Evolutionary conservation across 2,329 filamentous ascomycete genomes (phyloP).

Genomic region (Scleromitrula shiraiana): DNA sequence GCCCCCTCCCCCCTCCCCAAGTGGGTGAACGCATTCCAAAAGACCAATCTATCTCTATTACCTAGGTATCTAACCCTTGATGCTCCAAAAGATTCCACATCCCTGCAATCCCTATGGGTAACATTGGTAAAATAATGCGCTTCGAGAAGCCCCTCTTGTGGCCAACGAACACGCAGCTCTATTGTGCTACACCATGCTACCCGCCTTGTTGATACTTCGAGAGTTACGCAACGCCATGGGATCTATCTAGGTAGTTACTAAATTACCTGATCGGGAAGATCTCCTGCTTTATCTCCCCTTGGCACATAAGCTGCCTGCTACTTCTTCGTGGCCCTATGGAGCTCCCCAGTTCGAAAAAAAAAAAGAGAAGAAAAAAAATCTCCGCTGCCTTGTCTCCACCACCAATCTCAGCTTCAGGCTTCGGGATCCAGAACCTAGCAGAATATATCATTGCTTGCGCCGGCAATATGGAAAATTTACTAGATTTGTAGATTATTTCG

Average conservation of each 20-base stretch:
- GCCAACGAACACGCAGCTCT: slow-evolving; percentile 1
- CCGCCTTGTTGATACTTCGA: background rate
- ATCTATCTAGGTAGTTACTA: background rate
- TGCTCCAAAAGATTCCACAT: background rate
- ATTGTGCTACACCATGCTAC: background rate
- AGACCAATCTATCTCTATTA: too few relatives aligned
- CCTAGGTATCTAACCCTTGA: too few relatives aligned
- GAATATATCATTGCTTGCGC: slow-evolving; percentile 11
- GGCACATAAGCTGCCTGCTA: slow-evolving; percentile 9
- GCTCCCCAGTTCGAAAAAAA: background rate
- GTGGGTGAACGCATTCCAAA: background rate
- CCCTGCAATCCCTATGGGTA: slow-evolving; percentile 8
- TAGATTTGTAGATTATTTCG: slow-evolving; percentile 21
- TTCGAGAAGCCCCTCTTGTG: slow-evolving; percentile 5
- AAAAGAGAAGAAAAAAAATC: background rate
- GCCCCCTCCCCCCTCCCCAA: too few relatives aligned
- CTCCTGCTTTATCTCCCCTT: background rate
- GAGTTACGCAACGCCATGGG: background rate
- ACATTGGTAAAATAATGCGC: slow-evolving; percentile 2
- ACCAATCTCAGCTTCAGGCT: slow-evolving; percentile 17
- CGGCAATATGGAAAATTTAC: slow-evolving; percentile 8
- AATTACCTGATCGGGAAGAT: background rate
- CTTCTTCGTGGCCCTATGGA: slow-evolving; percentile 7
- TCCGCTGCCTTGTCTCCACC: slow-evolving; percentile 7
- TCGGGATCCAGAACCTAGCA: slow-evolving; percentile 17